Conservation (phyloP, 2,329 filamentous ascomycete genomes). For the Nothophoma quercina region DNA sequence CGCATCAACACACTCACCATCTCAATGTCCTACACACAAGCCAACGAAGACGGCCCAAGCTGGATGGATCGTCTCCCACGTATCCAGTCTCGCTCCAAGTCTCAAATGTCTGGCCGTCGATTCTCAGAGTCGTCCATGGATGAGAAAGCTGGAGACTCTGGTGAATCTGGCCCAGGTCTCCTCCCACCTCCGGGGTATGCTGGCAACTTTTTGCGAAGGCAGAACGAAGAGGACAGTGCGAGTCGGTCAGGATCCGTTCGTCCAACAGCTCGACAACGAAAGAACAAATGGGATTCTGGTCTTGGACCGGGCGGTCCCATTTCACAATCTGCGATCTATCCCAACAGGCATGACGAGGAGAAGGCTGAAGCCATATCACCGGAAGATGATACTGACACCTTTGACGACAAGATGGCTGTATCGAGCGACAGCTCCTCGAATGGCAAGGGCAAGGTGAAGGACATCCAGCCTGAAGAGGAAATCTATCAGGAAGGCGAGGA, state of each 20-base stretch:
- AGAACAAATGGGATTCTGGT: conserved; percentile 69
- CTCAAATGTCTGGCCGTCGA: conserved; percentile 74
- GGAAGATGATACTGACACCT: conserved; percentile 55
- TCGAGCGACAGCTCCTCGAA: conserved; percentile 46
- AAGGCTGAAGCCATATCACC: conserved; percentile 43
- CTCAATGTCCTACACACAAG: conserved; percentile 94
- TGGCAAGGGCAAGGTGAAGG: conserved; percentile 44
- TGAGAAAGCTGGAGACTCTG: conserved; percentile 59
- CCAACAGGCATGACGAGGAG: conserved; percentile 54
- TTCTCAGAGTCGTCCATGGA: conserved; percentile 65
- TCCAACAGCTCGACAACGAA: conserved; percentile 67
- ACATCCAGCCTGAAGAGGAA: conserved; percentile 58
- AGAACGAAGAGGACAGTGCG: conserved; percentile 74
- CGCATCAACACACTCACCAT: conserved; percentile 96
- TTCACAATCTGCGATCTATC: conserved; percentile 87
- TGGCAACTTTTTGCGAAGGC: conserved; percentile 80
- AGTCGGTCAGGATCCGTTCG: conserved; percentile 64
- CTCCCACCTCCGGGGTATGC: conserved; percentile 76
- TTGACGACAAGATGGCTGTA: conserved; percentile 53
- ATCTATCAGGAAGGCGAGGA: conserved; percentile 83
- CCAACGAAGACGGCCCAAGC: conserved; percentile 83
- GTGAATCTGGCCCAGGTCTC: conserved; percentile 68
- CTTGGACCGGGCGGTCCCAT: conserved; percentile 84
- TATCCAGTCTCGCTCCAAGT: conserved; percentile 83
- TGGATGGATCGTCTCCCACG: conserved; percentile 95